A percentile compares a stretch with the other conserved stretches of the same genome.
These are phyloP conservation scores for Raddia distichophylla DNA, from an alignment of 176 grass and related monocot genomes.

Conservation along the genomic window DNA sequence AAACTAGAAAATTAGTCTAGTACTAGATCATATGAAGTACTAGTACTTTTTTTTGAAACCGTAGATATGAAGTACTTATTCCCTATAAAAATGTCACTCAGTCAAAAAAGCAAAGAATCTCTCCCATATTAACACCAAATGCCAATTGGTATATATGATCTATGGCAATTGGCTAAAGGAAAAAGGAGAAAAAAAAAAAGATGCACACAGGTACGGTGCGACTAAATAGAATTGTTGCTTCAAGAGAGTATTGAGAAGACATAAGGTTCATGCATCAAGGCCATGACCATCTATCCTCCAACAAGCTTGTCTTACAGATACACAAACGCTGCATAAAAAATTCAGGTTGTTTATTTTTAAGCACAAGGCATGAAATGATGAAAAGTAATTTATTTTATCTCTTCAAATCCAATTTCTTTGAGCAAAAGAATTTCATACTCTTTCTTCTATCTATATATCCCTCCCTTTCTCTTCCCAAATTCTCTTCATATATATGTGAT, in stretches of 20 bases:
- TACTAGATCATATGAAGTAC: no score
- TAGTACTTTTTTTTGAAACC: no score
- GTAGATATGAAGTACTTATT: slow-evolving; percentile 32
- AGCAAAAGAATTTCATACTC: no score
- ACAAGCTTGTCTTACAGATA: slow-evolving; percentile 3
- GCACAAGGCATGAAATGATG: slow-evolving; percentile 1
- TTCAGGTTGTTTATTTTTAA: slow-evolving; percentile 18
- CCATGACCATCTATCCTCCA: slow-evolving; percentile 26
- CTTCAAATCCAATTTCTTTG: not conserved
- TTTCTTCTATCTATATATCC: no score
- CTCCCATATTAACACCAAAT: not conserved
- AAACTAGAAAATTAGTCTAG: slow-evolving; percentile 1
- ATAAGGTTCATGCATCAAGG: slow-evolving; percentile 26
- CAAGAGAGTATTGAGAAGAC: not conserved
- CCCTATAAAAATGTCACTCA: slow-evolving; percentile 5
- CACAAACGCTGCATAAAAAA: not conserved
- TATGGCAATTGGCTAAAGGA: not conserved
- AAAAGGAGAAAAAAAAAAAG: not conserved
- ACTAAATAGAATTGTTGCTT: slow-evolving; percentile 9
- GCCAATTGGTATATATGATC: not conserved
- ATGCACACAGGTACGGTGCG: not conserved
- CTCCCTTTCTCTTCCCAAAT: no score
- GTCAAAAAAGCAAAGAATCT: not conserved
- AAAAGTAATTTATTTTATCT: not conserved
- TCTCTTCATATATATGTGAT: no score